These are phyloP conservation scores for Magnolia changhungtana DNA, from an alignment of 164 flowering plant species.

Conservation along the genomic window DNA sequence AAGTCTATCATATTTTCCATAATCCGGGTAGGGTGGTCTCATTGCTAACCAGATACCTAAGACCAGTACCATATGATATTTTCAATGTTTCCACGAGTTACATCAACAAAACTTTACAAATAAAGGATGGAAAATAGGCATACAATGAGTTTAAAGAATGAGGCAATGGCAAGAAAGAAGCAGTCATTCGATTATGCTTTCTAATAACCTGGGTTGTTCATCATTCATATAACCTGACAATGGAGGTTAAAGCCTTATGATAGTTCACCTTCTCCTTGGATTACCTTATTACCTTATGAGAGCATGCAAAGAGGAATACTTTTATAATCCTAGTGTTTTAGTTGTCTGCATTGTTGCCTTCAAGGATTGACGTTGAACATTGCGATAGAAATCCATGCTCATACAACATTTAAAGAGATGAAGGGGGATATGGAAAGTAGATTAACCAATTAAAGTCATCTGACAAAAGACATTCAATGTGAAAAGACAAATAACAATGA, in stretches of 20 bases:
- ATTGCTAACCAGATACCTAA: background rate
- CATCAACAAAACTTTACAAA: background rate
- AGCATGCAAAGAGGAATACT: background rate
- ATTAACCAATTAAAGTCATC: too few species aligned
- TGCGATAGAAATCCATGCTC: too few species aligned
- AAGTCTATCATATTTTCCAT: background rate
- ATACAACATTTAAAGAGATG: too few species aligned
- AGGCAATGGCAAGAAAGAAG: background rate
- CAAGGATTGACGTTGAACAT: background rate
- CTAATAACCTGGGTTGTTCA: background rate
- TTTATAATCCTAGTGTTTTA: background rate
- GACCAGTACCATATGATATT: background rate
- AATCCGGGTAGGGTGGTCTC: background rate
- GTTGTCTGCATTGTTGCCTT: too few species aligned
- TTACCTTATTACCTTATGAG: constrained; percentile 1
- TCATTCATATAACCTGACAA: background rate
- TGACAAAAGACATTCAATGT: too few species aligned
- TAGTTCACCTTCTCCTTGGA: background rate
- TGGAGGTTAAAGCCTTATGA: background rate
- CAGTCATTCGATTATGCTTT: background rate
- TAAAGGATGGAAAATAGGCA: background rate
- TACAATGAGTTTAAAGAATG: background rate
- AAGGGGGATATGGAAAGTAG: too few species aligned
- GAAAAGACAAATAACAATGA: too few species aligned
- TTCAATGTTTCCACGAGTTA: background rate